Conservation (phyloP, 306 rosid species). For the Astragalus membranaceus region DNA sequence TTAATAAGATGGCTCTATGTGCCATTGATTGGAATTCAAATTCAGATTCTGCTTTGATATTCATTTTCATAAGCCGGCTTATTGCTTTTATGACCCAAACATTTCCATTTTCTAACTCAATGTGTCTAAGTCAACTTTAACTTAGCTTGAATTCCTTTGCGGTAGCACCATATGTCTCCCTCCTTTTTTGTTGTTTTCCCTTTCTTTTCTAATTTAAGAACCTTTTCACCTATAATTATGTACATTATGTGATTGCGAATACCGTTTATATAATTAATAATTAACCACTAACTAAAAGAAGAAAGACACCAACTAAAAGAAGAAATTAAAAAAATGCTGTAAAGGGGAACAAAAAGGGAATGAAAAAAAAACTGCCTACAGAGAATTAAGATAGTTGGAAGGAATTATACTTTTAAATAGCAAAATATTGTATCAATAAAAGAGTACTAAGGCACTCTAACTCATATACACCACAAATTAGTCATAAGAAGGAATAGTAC, state of each 20-base stretch:
- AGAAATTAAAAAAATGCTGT: background rate
- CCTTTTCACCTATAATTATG: background rate
- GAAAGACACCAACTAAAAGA: background rate
- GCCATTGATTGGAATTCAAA: slow-evolving; percentile 1
- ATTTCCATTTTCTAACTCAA: background rate
- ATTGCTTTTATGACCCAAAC: background rate
- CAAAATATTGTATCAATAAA: too few species aligned
- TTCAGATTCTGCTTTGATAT: slow-evolving; percentile 4
- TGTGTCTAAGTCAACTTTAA: background rate
- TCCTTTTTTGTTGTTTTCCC: background rate
- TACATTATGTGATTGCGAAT: background rate
- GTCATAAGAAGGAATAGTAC: too few species aligned
- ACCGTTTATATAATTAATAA: background rate
- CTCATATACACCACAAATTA: too few species aligned
- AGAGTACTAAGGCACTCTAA: too few species aligned
- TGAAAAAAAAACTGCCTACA: background rate
- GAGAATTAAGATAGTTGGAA: background rate
- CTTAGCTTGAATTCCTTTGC: background rate
- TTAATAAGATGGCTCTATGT: slow-evolving; percentile 21
- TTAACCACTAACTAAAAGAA: background rate
- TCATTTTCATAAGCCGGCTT: slow-evolving; percentile 19
- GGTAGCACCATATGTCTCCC: background rate
- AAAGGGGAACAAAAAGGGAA: background rate
- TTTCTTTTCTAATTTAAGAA: background rate
- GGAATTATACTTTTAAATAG: background rate